A percentile compares a stretch with the other conserved stretches of the same genome.
These are phyloP conservation scores for Onygena corvina DNA, from an alignment of 2,329 filamentous ascomycete species.

Conservation along the genomic window DNA sequence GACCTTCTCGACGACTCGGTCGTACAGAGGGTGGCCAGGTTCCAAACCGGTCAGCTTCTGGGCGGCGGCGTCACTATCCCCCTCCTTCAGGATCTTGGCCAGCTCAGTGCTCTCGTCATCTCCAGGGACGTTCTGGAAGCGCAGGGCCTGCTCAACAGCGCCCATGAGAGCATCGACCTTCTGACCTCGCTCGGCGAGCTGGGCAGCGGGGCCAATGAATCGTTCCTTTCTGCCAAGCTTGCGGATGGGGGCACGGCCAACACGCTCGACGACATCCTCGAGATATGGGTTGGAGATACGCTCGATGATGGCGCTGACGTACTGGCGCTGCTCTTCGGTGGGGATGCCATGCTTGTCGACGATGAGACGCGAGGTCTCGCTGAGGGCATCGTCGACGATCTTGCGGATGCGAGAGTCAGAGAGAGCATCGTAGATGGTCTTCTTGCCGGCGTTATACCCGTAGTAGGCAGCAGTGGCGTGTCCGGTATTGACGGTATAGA, in stretches of 20 bases:
- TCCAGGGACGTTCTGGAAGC: constrained; percentile 86
- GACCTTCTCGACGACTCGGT: constrained; percentile 63
- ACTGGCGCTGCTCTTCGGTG: constrained; percentile 62
- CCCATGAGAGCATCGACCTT: constrained; percentile 62
- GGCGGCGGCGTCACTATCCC: constrained; percentile 62
- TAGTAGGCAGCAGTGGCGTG: constrained; percentile 95
- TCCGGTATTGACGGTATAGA: constrained; percentile 97
- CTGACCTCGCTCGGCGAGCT: constrained; percentile 71
- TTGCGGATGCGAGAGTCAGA: constrained; percentile 66
- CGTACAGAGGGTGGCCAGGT: constrained; percentile 62
- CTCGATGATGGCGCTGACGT: constrained; percentile 82
- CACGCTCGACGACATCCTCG: constrained; percentile 86
- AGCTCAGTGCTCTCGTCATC: constrained; percentile 84
- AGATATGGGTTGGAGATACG: constrained; percentile 90
- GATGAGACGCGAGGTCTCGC: constrained; percentile 78
- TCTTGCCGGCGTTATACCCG: constrained; percentile 74
- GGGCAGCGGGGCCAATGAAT: constrained; percentile 81
- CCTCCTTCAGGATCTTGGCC: constrained; percentile 68
- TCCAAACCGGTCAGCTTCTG: constrained; percentile 72
- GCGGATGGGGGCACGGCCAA: constrained; percentile 84
- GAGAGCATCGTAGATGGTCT: constrained; percentile 80
- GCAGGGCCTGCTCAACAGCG: constrained; percentile 80
- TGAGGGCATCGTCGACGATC: constrained; percentile 66
- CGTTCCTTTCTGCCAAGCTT: constrained; percentile 93
- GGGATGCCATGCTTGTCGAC: constrained; percentile 73